Evolutionary conservation across 345 rosid species (phyloP).

Genomic region (Syzygium grande): DNA sequence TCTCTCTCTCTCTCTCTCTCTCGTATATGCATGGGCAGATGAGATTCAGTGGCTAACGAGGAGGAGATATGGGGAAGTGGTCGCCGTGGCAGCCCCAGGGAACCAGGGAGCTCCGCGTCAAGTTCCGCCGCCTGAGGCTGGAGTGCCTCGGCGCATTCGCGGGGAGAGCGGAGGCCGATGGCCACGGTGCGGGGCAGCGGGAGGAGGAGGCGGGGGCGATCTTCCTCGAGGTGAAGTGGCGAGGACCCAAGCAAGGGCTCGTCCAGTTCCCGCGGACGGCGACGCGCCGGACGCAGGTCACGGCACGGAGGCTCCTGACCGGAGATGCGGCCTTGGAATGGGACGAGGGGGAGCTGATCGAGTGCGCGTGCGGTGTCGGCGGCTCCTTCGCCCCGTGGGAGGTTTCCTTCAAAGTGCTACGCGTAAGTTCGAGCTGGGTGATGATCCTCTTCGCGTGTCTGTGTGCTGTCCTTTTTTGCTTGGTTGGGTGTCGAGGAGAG

Average conservation of each 20-base stretch:
- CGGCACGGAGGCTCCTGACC: background rate
- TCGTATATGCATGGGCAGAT: background rate
- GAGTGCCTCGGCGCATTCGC: background rate
- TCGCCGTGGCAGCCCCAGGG: background rate
- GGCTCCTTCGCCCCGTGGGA: constrained; percentile 15
- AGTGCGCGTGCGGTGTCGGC: constrained; percentile 8
- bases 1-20: background rate
- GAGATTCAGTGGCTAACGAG: background rate
- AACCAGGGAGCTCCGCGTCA: background rate
- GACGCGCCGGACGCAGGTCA: background rate
- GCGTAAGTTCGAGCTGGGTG: constrained; percentile 4
- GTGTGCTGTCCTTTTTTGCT: background rate
- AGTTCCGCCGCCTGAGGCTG: background rate
- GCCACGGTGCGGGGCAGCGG: background rate
- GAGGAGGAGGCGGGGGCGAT: background rate
- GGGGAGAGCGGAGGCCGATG: background rate
- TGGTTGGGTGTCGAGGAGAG: background rate
- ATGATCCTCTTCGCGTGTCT: background rate
- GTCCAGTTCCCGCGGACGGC: background rate
- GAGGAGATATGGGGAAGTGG: background rate
- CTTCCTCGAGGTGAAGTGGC: background rate
- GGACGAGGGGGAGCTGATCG: constrained; percentile 24
- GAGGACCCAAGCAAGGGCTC: background rate
- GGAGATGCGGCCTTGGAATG: background rate
- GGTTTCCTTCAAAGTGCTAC: constrained; percentile 14